Evolutionary conservation across 2,329 filamentous ascomycete genomes (phyloP).

Genomic region (Beauveria sp.): DNA sequence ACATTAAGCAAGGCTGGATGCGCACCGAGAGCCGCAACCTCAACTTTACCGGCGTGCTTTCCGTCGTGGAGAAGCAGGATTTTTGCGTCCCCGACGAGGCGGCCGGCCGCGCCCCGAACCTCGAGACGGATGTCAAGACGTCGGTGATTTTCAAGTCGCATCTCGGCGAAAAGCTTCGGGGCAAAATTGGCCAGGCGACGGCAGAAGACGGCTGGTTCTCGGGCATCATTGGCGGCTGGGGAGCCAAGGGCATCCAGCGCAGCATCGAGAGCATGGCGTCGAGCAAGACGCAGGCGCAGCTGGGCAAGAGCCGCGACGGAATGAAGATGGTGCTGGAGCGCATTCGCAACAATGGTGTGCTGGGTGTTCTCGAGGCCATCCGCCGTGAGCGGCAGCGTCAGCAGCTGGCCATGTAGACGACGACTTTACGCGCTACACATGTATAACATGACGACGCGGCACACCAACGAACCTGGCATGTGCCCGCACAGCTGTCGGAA

Average conservation of each 20-base stretch:
- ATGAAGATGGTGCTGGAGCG: conserved; percentile 77
- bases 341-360: conserved; percentile 49
- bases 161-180: conserved; percentile 60
- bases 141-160: conserved; percentile 65
- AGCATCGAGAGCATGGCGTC: conserved; percentile 75
- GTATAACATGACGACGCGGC: conserved; percentile 6
- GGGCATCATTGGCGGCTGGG: conserved; percentile 50
- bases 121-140: conserved; percentile 61
- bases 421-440: background rate
- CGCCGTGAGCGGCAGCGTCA: conserved; percentile 35
- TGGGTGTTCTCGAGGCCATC: conserved; percentile 50
- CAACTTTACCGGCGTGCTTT: conserved; percentile 74
- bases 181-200: conserved; percentile 39
- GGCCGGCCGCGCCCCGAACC: conserved; percentile 17
- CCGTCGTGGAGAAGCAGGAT: conserved; percentile 67
- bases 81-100: conserved; percentile 42
- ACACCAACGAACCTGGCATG: background rate
- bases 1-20: conserved; percentile 77
- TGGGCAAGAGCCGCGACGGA: conserved; percentile 73
- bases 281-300: conserved; percentile 67
- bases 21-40: conserved; percentile 72
- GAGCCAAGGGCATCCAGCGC: conserved; percentile 64
- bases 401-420: conserved; percentile 8
- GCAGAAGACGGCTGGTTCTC: conserved; percentile 43
- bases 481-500: conserved; percentile 6